These are phyloP conservation scores for Lichina pygmaea DNA, from an alignment of 495 filamentous ascomycete genomes.

Conservation along the genomic window DNA sequence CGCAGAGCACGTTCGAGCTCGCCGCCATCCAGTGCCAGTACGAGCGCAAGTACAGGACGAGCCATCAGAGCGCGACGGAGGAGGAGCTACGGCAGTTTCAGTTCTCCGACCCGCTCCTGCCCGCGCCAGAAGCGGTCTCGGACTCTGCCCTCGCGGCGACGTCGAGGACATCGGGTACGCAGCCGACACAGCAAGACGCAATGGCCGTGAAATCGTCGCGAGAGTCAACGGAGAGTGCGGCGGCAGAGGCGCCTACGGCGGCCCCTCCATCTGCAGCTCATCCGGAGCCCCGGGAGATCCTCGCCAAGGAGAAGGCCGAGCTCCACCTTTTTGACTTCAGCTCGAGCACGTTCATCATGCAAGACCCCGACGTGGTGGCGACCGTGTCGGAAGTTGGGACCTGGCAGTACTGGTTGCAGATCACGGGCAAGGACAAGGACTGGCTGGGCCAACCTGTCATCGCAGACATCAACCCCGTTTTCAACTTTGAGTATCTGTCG, in stretches of 20 bases:
- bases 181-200: slow-evolving; percentile 1
- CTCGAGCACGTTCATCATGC: slow-evolving; percentile 55
- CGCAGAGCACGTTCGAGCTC: slow-evolving; percentile 56
- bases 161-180: neutral
- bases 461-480: slow-evolving; percentile 87
- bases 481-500: slow-evolving; percentile 92
- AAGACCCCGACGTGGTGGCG: slow-evolving; percentile 47
- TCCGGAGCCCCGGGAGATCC: slow-evolving; percentile 41
- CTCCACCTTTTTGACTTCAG: slow-evolving; percentile 82
- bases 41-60: slow-evolving; percentile 73
- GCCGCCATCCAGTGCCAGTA: slow-evolving; percentile 84
- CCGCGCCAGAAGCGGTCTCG: neutral
- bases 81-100: slow-evolving; percentile 56
- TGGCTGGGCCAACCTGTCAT: slow-evolving; percentile 75
- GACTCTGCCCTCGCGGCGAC: neutral
- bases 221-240: slow-evolving; percentile 2
- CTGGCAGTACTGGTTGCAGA: slow-evolving; percentile 93
- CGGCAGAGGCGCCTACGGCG: slow-evolving; percentile 12
- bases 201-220: slow-evolving; percentile 4
- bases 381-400: slow-evolving; percentile 64
- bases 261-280: slow-evolving; percentile 32
- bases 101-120: slow-evolving; percentile 25
- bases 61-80: slow-evolving; percentile 53
- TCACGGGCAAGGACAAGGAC: slow-evolving; percentile 45
- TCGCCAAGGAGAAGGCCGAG: slow-evolving; percentile 56